Evolutionary conservation across 768 basidiomycete genomes (phyloP).

Genomic region (Sporobolomyces roseus): DNA sequence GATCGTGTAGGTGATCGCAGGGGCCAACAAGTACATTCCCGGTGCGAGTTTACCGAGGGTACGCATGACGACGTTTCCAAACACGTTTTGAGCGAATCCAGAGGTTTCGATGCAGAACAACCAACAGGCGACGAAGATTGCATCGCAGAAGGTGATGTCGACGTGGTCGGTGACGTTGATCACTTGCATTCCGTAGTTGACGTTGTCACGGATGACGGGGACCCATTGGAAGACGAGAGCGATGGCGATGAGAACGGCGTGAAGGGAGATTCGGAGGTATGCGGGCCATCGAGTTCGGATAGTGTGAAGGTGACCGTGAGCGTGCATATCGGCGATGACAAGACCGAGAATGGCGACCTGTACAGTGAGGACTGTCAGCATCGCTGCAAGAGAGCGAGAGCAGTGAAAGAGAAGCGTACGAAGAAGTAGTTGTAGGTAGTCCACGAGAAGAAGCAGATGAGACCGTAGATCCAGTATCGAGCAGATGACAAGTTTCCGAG

Average conservation of each 20-base stretch:
- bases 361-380: background rate
- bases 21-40: conserved; percentile 45
- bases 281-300: conserved; percentile 45
- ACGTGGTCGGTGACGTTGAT: conserved; percentile 45
- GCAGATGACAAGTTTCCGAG: conserved; percentile 46
- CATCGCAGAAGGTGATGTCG: conserved; percentile 45
- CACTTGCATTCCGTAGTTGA: conserved; percentile 43
- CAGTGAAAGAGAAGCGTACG: background rate
- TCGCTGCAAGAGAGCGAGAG: background rate
- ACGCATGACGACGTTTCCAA: conserved; percentile 47
- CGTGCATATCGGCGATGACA: conserved; percentile 45
- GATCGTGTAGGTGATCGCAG: conserved; percentile 45
- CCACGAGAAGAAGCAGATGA: conserved; percentile 46
- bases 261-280: conserved; percentile 41
- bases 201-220: conserved; percentile 44
- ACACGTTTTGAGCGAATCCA: conserved; percentile 41
- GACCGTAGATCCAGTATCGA: conserved; percentile 46
- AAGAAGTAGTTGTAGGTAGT: conserved; percentile 47
- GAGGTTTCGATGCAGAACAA: conserved; percentile 45
- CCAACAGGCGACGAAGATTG: conserved; percentile 44
- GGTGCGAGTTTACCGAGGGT: conserved; percentile 45
- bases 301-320: conserved; percentile 45
- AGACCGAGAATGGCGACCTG: conserved; percentile 45
- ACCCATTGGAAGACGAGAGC: conserved; percentile 45
- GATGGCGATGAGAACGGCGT: conserved; percentile 43